Evolutionary conservation across 2,329 filamentous ascomycete genomes (phyloP).

Genomic region (Aspergillus udagawae): DNA sequence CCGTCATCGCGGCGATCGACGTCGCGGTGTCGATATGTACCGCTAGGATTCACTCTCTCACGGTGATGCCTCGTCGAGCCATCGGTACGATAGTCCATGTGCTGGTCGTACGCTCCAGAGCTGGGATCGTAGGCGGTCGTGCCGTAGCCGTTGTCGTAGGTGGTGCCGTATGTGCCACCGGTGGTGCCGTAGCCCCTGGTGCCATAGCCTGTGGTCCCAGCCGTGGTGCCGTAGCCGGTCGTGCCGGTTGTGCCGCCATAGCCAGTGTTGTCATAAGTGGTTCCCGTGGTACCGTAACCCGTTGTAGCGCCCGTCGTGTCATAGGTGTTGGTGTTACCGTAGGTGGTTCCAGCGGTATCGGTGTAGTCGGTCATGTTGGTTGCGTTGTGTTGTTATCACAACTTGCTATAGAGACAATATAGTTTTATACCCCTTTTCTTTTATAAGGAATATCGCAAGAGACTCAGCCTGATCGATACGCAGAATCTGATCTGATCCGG

Average conservation of each 20-base stretch:
- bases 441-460: neutral
- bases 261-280: slow-evolving; percentile 10
- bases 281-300: slow-evolving; percentile 12
- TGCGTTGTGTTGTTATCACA: neutral
- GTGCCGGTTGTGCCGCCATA: too few species aligned
- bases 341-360: slow-evolving; percentile 6
- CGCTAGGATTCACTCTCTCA: slow-evolving; percentile 26
- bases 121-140: slow-evolving; percentile 22
- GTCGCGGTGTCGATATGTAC: slow-evolving; percentile 31
- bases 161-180: slow-evolving; percentile 17
- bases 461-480: neutral
- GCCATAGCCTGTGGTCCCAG: slow-evolving; percentile 11
- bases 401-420: neutral
- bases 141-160: slow-evolving; percentile 24
- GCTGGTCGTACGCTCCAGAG: slow-evolving; percentile 31
- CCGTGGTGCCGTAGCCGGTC: slow-evolving; percentile 13
- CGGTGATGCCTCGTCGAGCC: slow-evolving; percentile 26
- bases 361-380: slow-evolving; percentile 6
- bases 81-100: slow-evolving; percentile 29
- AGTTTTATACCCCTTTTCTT: too few species aligned
- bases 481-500: neutral
- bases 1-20: slow-evolving; percentile 29
- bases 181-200: slow-evolving; percentile 9
- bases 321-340: neutral
- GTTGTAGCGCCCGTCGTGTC: neutral